Evolutionary conservation across 2,329 filamentous ascomycete species (phyloP).

Genomic region (Xylariaceae sp.): DNA sequence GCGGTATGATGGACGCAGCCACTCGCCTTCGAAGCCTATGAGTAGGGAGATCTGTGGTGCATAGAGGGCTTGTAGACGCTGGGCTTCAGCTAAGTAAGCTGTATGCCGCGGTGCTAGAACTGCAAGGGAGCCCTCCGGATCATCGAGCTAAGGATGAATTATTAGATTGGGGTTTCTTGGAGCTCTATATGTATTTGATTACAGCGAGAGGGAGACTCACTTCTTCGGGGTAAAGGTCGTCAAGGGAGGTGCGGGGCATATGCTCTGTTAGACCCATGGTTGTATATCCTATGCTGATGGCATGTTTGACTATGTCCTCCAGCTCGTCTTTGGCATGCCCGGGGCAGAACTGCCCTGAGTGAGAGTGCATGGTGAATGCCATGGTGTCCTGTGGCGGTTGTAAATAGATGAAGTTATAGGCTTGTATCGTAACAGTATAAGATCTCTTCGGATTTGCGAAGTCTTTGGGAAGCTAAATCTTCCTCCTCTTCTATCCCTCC

Average conservation of each 20-base stretch:
- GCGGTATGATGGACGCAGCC: slow-evolving; percentile 68
- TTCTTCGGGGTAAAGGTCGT: slow-evolving; percentile 92
- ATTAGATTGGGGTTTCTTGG: slow-evolving; percentile 4
- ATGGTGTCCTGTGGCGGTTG: too few relatives aligned
- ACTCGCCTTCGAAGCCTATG: slow-evolving; percentile 90
- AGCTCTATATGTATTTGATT: not conserved
- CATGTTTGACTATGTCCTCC: slow-evolving; percentile 76
- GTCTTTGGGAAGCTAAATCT: too few relatives aligned
- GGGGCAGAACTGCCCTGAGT: slow-evolving; percentile 95
- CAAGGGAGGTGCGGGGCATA: slow-evolving; percentile 72
- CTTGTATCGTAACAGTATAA: too few relatives aligned
- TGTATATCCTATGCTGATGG: slow-evolving; percentile 73
- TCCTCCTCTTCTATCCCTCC: too few relatives aligned
- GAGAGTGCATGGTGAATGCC: slow-evolving; percentile 97
- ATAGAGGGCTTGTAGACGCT: slow-evolving; percentile 68
- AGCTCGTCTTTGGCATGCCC: slow-evolving; percentile 82
- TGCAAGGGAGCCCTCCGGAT: slow-evolving; percentile 46
- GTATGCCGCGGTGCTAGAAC: slow-evolving; percentile 55
- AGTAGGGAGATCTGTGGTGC: slow-evolving; percentile 68
- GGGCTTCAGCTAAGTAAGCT: slow-evolving; percentile 72
- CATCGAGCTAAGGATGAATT: slow-evolving; percentile 39
- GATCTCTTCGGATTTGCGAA: too few relatives aligned
- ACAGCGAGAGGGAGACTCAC: slow-evolving; percentile 35
- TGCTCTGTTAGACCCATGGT: slow-evolving; percentile 90
- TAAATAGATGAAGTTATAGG: too few relatives aligned